Base-by-base conservation (phyloP, 768 basidiomycete genomes). In the Calocybe cyanea region DNA sequence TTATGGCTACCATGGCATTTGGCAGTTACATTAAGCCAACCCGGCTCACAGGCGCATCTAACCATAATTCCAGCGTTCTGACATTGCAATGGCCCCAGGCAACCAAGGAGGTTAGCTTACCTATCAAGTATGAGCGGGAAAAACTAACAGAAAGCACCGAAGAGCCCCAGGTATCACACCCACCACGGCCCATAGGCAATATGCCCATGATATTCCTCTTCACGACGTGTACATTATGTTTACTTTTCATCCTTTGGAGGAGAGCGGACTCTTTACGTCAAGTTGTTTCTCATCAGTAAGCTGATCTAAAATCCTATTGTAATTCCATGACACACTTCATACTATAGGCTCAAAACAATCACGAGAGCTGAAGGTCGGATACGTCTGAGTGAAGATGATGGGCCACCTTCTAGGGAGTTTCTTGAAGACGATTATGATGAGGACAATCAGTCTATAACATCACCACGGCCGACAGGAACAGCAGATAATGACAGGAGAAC, bases 361-460 rank as follows among this genome's bases (percentile, higher is more conserved):
- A 68, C 71, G 2, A 62, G 65, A 13, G 56, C 63, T 13, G 78
- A 81, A 48, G 85, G 85, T 2, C 69, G 61, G 5, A 83, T 87
- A 44, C 75, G 85, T 7, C 70, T 87, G 17, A 85, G 83, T 38
- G 72, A 78, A 56, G 85, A 87, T 52, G 83, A 86, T 43, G 81
- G 83, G 0, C 85, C 85, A 10, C 72, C 84, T n/a, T 75, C 83
- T n/a, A 67, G 69, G 13, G 80, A 81, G 43, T 86, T 86, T 50
- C 53, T 87, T 38, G 74, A 71, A 30, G 78, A 80, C 46, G 79
- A 78, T 24, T 73, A 77, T 38, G 80, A 81, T 37, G 81, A 77
- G 10, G 76, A 72, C 25, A 28, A 28, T 11, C 62, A 65, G 37
- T 50, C 55, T 19, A 17, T 62, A 20, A 39, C 50, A 11, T 18